Conservation (phyloP, 176 grass and related monocot species). For the Elaeis guineensis region DNA sequence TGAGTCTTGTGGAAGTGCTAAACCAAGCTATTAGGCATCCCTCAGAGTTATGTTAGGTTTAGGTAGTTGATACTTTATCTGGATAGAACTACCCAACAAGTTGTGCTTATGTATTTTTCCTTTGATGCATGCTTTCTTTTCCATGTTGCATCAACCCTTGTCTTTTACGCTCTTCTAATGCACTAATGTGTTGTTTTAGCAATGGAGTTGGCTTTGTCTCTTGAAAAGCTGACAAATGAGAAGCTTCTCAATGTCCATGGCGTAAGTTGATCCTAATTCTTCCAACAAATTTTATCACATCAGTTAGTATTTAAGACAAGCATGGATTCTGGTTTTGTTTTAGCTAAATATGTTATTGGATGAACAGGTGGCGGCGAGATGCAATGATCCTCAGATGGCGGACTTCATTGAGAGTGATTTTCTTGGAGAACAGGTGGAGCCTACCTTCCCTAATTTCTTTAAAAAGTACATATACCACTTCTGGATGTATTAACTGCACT, state of each 20-base stretch:
- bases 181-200: background rate
- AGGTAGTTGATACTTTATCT: too few relatives aligned
- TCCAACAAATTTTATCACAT: background rate
- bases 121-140: background rate
- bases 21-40: too few relatives aligned
- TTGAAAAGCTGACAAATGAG: constrained; percentile 20
- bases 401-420: constrained; percentile 15
- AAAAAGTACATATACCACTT: too few relatives aligned
- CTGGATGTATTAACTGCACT: too few relatives aligned
- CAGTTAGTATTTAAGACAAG: too few relatives aligned
- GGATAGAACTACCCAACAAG: too few relatives aligned
- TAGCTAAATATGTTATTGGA: background rate
- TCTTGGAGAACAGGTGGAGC: constrained; percentile 14
- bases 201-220: constrained; percentile 17
- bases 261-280: background rate
- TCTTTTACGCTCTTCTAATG: too few relatives aligned
- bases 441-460: background rate
- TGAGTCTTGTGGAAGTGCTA: too few relatives aligned
- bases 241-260: constrained; percentile 18
- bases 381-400: constrained; percentile 10
- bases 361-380: constrained; percentile 13
- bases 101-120: background rate
- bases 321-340: too few relatives aligned
- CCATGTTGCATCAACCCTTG: too few relatives aligned
- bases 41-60: too few relatives aligned